phyloP scores from a whole-genome alignment of 176 grass and related monocot genomes.

The Alopecurus myosuroides region DNA sequence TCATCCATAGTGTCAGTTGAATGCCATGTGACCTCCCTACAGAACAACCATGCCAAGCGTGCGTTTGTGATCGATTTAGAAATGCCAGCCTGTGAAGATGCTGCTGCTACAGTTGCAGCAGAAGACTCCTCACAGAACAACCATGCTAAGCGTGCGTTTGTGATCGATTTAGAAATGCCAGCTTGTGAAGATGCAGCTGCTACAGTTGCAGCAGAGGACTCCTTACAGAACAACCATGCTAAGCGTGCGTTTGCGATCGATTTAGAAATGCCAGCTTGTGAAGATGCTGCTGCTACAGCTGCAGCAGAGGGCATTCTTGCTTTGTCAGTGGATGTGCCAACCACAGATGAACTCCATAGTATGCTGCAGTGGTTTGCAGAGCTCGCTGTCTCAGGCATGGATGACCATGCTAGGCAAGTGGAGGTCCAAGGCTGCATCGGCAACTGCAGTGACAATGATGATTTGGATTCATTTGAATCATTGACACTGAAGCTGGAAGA shows the following conservation, averaged over 20 bases:
- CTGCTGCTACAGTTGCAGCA: conserved; percentile 39
- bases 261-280: conserved; percentile 45
- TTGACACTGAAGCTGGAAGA: conserved; percentile 84
- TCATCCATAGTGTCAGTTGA: conserved; percentile 28
- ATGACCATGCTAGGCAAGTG: conserved; percentile 12
- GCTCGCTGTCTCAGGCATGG: conserved; percentile 28
- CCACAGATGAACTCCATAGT: conserved; percentile 19
- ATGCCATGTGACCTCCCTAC: conserved; percentile 25
- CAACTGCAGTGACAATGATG: conserved; percentile 33
- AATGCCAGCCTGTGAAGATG: conserved; percentile 38
- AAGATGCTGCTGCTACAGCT: conserved; percentile 19
- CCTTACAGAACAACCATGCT: conserved; percentile 29
- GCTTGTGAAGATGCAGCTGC: conserved; percentile 26
- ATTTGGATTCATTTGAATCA: conserved; percentile 67
- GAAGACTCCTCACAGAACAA: conserved; percentile 28
- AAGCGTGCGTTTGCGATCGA: conserved; percentile 45
- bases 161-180: conserved; percentile 56
- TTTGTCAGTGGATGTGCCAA: conserved; percentile 42
- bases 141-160: conserved; percentile 34
- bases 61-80: conserved; percentile 53
- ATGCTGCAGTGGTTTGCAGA: conserved; percentile 65
- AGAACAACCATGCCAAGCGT: conserved; percentile 31
- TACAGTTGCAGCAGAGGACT: no score
- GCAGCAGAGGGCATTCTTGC: conserved; percentile 72
- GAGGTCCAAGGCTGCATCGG: neutral